Evolutionary conservation across 148 eudicot genomes (phyloP).

Genomic region (Chenopodium berlandieri): DNA sequence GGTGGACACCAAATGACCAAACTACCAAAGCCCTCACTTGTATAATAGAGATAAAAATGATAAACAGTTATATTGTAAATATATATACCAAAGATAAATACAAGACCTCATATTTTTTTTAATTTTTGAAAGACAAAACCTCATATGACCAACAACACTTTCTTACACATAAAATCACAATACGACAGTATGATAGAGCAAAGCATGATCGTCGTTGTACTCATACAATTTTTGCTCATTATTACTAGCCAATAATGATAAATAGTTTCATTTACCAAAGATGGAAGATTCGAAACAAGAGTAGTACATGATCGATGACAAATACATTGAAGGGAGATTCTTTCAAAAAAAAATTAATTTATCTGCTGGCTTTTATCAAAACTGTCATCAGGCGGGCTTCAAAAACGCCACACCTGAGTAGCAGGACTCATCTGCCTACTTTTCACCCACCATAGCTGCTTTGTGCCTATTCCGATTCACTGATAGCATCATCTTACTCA

Average conservation of each 20-base stretch:
- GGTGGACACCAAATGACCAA: too few relatives aligned
- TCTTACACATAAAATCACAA: too few relatives aligned
- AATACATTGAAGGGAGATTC: background rate
- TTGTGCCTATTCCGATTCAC: constrained; percentile 9
- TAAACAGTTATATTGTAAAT: too few relatives aligned
- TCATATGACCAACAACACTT: too few relatives aligned
- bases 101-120: too few relatives aligned
- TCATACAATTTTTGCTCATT: background rate
- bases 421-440: background rate
- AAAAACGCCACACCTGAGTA: background rate
- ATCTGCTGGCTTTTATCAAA: background rate
- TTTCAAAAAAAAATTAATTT: background rate
- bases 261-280: background rate
- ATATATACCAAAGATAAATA: too few relatives aligned
- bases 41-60: too few relatives aligned
- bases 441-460: background rate
- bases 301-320: background rate
- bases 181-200: too few relatives aligned
- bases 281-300: background rate
- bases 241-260: background rate
- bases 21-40: too few relatives aligned
- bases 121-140: too few relatives aligned
- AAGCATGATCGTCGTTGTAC: background rate
- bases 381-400: background rate
- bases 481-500: constrained; percentile 21